Evolutionary conservation across 1,284 basidiomycete genomes (phyloP).

Genomic region (Neonothopanus nambi): DNA sequence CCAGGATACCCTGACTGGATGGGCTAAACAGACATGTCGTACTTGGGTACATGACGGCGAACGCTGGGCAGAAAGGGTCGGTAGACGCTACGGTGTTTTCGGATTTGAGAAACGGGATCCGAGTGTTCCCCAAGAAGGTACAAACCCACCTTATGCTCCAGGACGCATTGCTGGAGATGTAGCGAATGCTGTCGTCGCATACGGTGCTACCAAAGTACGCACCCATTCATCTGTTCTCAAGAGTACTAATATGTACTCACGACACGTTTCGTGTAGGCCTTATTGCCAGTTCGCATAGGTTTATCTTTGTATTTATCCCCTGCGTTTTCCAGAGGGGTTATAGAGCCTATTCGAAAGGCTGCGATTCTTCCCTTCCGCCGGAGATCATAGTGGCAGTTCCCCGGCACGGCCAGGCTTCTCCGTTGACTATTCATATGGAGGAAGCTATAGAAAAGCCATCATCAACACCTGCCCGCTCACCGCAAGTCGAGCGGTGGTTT

Average conservation of each 20-base stretch:
- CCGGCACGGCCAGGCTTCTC: neutral
- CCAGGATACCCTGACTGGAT: slow-evolving; percentile 26
- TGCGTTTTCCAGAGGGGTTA: slow-evolving; percentile 63
- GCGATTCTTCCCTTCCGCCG: neutral
- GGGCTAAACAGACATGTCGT: slow-evolving; percentile 41
- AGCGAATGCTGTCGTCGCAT: slow-evolving; percentile 81
- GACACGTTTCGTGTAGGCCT: slow-evolving; percentile 48
- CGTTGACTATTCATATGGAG: neutral
- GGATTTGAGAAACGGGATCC: slow-evolving; percentile 65
- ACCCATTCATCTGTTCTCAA: neutral
- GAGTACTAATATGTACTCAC: slow-evolving; percentile 7
- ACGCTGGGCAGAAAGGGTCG: slow-evolving; percentile 69
- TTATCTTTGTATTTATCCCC: slow-evolving; percentile 77
- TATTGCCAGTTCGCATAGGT: slow-evolving; percentile 77
- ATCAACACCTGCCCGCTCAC: too few species aligned
- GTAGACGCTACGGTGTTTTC: slow-evolving; percentile 78
- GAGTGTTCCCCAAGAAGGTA: slow-evolving; percentile 23
- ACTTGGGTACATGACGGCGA: slow-evolving; percentile 78
- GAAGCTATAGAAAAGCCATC: too few species aligned
- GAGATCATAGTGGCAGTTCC: neutral
- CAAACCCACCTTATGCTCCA: slow-evolving; percentile 17
- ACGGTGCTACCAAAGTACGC: slow-evolving; percentile 79
- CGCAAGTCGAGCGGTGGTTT: too few species aligned
- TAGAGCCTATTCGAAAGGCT: slow-evolving; percentile 52
- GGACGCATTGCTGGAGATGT: slow-evolving; percentile 62